These are phyloP conservation scores for Rhizopogon vesiculosus DNA, from an alignment of 768 basidiomycete species.

Conservation along the genomic window DNA sequence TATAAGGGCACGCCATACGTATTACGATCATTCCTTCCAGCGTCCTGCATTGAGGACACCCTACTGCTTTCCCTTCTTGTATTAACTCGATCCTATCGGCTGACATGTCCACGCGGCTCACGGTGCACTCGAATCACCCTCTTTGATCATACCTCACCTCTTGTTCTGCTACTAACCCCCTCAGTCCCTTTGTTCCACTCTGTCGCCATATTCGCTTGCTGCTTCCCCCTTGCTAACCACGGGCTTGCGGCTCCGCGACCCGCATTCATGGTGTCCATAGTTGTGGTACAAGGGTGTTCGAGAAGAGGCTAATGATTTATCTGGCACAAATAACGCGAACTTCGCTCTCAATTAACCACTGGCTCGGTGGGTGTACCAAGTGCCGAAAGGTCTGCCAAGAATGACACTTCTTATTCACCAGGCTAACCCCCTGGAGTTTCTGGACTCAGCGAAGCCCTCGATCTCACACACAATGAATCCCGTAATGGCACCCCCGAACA, in stretches of 20 bases:
- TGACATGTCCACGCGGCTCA: neutral
- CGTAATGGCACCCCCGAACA: neutral
- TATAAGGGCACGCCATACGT: too few species aligned
- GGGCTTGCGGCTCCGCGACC: conserved; percentile 22
- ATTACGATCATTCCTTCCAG: too few species aligned
- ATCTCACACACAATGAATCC: neutral
- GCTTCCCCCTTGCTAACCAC: conserved; percentile 14
- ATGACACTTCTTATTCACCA: neutral
- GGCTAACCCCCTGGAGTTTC: neutral
- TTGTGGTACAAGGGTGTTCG: neutral
- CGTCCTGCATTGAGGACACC: too few species aligned
- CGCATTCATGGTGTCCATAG: conserved; percentile 8
- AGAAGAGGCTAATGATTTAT: neutral
- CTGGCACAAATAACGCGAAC: neutral
- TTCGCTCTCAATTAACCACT: neutral
- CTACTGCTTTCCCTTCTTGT: neutral
- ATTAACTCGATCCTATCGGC: neutral
- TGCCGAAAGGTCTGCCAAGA: neutral
- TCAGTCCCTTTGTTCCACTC: conserved; percentile 22
- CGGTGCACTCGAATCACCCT: neutral
- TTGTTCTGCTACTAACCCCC: conserved; percentile 11
- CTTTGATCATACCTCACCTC: conserved; percentile 8
- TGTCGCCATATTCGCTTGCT: conserved; percentile 16
- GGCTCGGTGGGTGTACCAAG: neutral
- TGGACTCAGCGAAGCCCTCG: neutral